A percentile compares a stretch with the other conserved stretches of the same genome.
These are phyloP conservation scores for Sordariomycetes sp. DNA, from an alignment of 2,329 filamentous ascomycete species.

Conservation along the genomic window DNA sequence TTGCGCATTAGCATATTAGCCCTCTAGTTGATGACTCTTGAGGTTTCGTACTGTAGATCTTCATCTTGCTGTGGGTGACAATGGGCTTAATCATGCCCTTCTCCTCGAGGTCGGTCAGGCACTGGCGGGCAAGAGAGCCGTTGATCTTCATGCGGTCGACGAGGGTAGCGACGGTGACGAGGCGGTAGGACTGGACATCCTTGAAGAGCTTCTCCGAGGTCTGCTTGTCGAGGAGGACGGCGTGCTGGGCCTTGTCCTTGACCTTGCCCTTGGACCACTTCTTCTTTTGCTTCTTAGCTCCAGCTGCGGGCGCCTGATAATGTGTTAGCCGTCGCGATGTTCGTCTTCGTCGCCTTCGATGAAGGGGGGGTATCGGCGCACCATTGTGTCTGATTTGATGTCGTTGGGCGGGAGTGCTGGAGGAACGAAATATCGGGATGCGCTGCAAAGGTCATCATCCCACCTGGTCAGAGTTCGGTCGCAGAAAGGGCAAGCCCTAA, in stretches of 20 bases:
- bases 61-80: conserved; percentile 92
- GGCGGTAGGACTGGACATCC: conserved; percentile 99
- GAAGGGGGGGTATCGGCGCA: conserved; percentile 15
- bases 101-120: conserved; percentile 89
- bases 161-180: conserved; percentile 96
- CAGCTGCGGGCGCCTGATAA: conserved; percentile 32
- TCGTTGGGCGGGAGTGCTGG: conserved; percentile 25
- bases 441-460: conserved; percentile 14
- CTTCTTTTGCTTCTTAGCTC: conserved; percentile 43
- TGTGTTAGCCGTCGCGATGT: background rate
- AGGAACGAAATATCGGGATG: conserved; percentile 20
- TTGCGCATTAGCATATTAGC: no score
- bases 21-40: no score
- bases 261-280: conserved; percentile 57
- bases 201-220: conserved; percentile 98
- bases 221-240: conserved; percentile 96
- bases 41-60: conserved; percentile 91
- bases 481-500: no score
- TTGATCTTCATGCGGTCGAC: conserved; percentile 99
- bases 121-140: conserved; percentile 87
- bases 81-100: conserved; percentile 98
- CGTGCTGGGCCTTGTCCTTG: conserved; percentile 99
- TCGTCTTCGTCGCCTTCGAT: conserved; percentile 7
- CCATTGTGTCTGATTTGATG: conserved; percentile 35
- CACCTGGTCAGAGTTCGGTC: no score